phyloP scores from a whole-genome alignment of 768 basidiomycete genomes.

The Mycena galopus region DNA sequence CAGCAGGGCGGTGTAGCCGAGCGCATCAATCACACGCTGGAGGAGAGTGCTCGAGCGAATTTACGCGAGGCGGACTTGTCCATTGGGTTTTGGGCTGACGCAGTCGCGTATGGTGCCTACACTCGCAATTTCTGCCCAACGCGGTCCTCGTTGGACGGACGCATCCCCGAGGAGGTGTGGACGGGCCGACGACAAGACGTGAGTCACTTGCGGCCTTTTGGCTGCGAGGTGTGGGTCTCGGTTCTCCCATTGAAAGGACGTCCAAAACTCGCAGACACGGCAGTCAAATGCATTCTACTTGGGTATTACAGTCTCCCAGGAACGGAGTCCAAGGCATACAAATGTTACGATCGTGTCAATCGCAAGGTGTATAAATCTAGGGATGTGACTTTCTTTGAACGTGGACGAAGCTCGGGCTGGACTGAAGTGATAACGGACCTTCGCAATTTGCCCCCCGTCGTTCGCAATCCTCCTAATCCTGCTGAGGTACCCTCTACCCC shows the following conservation, averaged over 20 bases:
- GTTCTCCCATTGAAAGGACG: no score
- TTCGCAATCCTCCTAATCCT: no score
- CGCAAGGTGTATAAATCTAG: not conserved
- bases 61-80: not conserved
- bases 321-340: not conserved
- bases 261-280: no score
- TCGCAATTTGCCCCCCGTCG: not conserved
- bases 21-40: constrained; percentile 39
- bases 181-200: no score
- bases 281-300: no score
- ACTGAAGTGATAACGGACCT: constrained; percentile 11
- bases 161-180: no score
- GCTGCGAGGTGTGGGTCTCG: no score
- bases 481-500: no score
- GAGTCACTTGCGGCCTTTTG: no score
- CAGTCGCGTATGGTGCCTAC: not conserved
- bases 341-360: not conserved
- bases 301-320: no score
- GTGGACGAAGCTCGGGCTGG: not conserved
- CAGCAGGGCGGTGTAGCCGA: constrained; percentile 52
- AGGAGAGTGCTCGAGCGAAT: constrained; percentile 26
- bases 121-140: constrained; percentile 6
- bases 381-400: not conserved
- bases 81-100: constrained; percentile 1
- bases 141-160: no score